These are phyloP conservation scores for Gentiana dahurica DNA, from an alignment of 257 asterid species.

Conservation along the genomic window DNA sequence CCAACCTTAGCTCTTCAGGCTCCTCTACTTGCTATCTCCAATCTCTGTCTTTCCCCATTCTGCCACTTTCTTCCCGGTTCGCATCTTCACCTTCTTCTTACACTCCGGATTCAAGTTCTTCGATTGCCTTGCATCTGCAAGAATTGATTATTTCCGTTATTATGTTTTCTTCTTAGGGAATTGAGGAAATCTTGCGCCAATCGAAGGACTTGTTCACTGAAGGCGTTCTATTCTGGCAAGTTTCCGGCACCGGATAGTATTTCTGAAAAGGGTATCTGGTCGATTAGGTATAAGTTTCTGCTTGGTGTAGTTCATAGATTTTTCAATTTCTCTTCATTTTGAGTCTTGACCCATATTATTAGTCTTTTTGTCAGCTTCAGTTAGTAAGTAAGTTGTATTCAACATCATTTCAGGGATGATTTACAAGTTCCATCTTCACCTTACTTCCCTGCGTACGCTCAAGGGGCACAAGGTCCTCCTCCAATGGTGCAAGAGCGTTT, in stretches of 20 bases:
- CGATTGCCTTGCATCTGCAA: not conserved
- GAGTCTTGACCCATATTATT: not conserved
- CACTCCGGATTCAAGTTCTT: not conserved
- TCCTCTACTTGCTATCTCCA: constrained; percentile 10
- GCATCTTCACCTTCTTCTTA: not conserved
- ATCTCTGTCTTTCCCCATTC: constrained; percentile 31
- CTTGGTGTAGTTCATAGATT: not conserved
- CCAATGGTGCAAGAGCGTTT: constrained; percentile 88
- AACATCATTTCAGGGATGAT: constrained; percentile 50
- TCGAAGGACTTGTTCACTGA: constrained; percentile 24
- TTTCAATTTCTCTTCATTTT: not conserved
- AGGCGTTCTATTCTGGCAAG: constrained; percentile 38
- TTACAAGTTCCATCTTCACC: constrained; percentile 84
- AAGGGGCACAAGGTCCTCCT: constrained; percentile 80
- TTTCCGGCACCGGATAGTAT: constrained; percentile 28
- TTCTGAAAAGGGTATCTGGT: constrained; percentile 62
- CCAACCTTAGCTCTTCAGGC: constrained; percentile 3
- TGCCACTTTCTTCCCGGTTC: constrained; percentile 32
- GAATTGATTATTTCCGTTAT: not conserved
- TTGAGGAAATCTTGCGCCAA: constrained; percentile 20
- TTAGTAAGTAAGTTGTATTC: not conserved
- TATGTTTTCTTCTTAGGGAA: constrained; percentile 23
- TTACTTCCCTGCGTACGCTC: constrained; percentile 61
- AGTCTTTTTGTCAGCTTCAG: not conserved
- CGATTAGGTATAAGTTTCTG: constrained; percentile 50